Conservation (phyloP, 106 monocot genomes). For the Alisma plantagoaquatica region DNA sequence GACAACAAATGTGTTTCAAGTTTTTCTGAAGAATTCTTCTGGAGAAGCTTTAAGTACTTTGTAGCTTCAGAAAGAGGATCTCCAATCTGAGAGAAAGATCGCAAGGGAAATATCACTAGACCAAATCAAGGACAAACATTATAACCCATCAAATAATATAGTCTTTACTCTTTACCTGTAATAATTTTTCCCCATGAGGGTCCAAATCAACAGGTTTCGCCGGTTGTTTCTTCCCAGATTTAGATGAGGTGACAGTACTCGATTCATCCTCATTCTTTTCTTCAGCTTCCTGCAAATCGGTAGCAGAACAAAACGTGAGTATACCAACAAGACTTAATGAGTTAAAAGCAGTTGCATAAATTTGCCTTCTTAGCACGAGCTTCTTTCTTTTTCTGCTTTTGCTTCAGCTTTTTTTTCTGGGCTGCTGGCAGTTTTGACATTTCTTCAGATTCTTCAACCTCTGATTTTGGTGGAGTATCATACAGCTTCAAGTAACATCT, state of each 20-base stretch:
- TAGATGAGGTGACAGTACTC: slow-evolving; percentile 35
- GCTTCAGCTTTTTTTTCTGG: slow-evolving; percentile 86
- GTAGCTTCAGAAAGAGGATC: slow-evolving; percentile 81
- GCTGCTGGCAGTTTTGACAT: slow-evolving; percentile 63
- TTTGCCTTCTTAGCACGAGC: slow-evolving; percentile 88
- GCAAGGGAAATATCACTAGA: too few relatives aligned
- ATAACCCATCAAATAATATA: background rate
- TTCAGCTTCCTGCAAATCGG: slow-evolving; percentile 68
- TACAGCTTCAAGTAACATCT: slow-evolving; percentile 89
- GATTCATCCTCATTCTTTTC: slow-evolving; percentile 62
- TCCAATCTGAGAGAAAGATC: slow-evolving; percentile 52
- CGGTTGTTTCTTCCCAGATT: slow-evolving; percentile 63
- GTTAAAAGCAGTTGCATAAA: background rate
- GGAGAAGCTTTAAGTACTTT: slow-evolving; percentile 87
- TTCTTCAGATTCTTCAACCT: slow-evolving; percentile 55
- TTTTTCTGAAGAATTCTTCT: slow-evolving; percentile 70
- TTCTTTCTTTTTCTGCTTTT: slow-evolving; percentile 94
- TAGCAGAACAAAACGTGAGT: background rate
- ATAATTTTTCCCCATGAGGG: slow-evolving; percentile 85
- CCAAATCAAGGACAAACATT: too few relatives aligned
- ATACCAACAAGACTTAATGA: background rate
- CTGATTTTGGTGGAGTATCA: slow-evolving; percentile 75
- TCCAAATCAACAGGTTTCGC: slow-evolving; percentile 75
- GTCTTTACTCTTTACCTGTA: slow-evolving; percentile 46
- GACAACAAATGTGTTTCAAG: slow-evolving; percentile 89